These are phyloP conservation scores for Ceratobasidium theobromae DNA, from an alignment of 1,284 basidiomycete genomes.

Conservation along the genomic window DNA sequence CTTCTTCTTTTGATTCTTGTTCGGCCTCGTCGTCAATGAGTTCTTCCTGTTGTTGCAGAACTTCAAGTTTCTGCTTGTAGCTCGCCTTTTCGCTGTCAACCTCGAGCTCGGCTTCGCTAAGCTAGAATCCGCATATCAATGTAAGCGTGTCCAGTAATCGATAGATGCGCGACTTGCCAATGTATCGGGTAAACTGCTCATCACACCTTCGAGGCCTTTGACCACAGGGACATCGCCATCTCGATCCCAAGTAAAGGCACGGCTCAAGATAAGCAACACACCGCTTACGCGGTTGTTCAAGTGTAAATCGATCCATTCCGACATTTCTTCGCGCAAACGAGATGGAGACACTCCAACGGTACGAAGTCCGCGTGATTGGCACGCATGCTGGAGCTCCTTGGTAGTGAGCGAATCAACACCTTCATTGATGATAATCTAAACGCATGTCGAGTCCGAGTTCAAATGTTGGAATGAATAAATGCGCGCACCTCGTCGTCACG, in stretches of 20 bases:
- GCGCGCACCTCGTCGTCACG: conserved; percentile 76
- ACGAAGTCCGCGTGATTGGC: conserved; percentile 92
- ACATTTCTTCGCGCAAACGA: conserved; percentile 82
- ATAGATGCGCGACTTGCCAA: conserved; percentile 58
- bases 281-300: conserved; percentile 78
- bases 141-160: conserved; percentile 1
- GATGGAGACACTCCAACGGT: conserved; percentile 83
- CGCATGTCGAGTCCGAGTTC: background rate
- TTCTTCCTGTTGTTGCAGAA: conserved; percentile 97
- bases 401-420: conserved; percentile 90
- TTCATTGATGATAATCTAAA: conserved; percentile 80
- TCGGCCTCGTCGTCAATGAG: conserved; percentile 99
- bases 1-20: conserved; percentile 93
- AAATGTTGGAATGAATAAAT: background rate
- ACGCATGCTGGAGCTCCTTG: conserved; percentile 87
- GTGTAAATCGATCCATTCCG: conserved; percentile 94
- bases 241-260: conserved; percentile 93
- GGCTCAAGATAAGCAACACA: conserved; percentile 87
- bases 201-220: conserved; percentile 82
- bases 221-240: conserved; percentile 81
- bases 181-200: conserved; percentile 93
- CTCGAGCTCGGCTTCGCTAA: conserved; percentile 96
- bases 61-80: conserved; percentile 98
- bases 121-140: conserved; percentile 49
- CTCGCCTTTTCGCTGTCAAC: conserved; percentile 91